Percentiles rank a stretch among this genome's conserved stretches.
These are phyloP conservation scores for Trichoderma harzianum DNA, from an alignment of 2,329 filamentous ascomycete genomes.

Conservation along the genomic window DNA sequence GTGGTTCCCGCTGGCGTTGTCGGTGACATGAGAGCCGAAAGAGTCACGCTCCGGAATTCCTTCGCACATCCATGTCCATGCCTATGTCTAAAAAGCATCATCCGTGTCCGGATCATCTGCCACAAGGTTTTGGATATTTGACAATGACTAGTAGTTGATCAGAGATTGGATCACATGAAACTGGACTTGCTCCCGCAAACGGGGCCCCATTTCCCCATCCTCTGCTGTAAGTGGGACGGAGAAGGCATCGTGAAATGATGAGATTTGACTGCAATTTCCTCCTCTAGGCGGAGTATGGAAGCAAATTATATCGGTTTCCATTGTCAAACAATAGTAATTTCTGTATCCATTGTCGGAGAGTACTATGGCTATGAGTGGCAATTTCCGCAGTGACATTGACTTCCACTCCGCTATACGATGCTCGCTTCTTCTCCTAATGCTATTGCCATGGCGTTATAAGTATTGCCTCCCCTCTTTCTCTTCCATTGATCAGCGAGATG, in stretches of 20 bases:
- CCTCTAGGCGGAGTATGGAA: not conserved
- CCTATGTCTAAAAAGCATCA: not conserved
- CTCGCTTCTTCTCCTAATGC: not conserved
- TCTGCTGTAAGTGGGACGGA: not conserved
- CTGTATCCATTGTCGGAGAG: not conserved
- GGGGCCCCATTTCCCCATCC: not conserved
- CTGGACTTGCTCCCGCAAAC: not conserved
- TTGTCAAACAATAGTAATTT: not conserved
- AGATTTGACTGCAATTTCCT: not conserved
- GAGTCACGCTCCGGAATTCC: not conserved
- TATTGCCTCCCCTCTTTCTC: not conserved
- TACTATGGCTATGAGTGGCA: not conserved
- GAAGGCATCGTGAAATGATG: not conserved
- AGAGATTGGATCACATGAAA: not conserved
- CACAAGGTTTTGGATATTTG: not conserved
- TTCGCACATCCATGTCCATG: not conserved
- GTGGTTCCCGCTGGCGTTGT: not conserved
- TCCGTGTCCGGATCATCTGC: not conserved
- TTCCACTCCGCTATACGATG: not conserved
- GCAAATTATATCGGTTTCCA: not conserved
- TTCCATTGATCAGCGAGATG: not conserved
- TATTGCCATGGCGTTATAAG: not conserved
- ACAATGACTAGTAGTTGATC: not conserved
- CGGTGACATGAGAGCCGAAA: not conserved
- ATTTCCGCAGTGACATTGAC: not conserved